Conservation (phyloP, 257 asterid species). For the Solanum acaule region DNA sequence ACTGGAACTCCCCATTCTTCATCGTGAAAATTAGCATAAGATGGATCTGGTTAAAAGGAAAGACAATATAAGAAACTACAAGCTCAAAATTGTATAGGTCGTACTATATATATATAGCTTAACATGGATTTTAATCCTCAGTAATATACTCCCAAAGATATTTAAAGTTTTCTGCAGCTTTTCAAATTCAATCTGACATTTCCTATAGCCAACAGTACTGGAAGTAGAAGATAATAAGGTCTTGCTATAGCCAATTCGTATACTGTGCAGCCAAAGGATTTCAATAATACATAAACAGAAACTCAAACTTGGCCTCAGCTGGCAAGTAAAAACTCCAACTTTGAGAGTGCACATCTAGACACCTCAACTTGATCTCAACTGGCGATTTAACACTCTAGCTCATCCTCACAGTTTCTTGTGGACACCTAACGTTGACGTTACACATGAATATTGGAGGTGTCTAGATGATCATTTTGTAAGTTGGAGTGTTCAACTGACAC, state of each 20-base stretch:
- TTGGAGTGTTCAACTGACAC: not conserved
- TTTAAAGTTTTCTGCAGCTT: not conserved
- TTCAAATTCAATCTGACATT: not conserved
- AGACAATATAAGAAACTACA: slow-evolving; percentile 4
- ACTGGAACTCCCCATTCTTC: slow-evolving; percentile 57
- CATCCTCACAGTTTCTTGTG: not conserved
- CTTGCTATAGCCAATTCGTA: not conserved
- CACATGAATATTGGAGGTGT: not conserved
- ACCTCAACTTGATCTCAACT: not conserved
- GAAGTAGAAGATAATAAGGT: not conserved
- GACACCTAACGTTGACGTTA: not conserved
- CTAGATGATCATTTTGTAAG: not conserved
- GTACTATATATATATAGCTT: not conserved
- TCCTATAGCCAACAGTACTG: not conserved
- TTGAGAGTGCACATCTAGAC: not conserved
- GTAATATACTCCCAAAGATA: not conserved
- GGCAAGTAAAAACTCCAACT: not conserved
- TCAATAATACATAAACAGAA: not conserved
- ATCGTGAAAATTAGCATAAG: slow-evolving; percentile 38
- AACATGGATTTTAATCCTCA: not conserved
- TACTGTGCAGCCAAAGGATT: not conserved
- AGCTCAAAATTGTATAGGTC: slow-evolving; percentile 9
- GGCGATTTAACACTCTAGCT: not conserved
- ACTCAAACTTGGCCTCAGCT: not conserved
- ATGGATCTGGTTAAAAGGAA: slow-evolving; percentile 22